Evolutionary conservation across 2,329 filamentous ascomycete genomes (phyloP).

Genomic region (Alternaria triticina): DNA sequence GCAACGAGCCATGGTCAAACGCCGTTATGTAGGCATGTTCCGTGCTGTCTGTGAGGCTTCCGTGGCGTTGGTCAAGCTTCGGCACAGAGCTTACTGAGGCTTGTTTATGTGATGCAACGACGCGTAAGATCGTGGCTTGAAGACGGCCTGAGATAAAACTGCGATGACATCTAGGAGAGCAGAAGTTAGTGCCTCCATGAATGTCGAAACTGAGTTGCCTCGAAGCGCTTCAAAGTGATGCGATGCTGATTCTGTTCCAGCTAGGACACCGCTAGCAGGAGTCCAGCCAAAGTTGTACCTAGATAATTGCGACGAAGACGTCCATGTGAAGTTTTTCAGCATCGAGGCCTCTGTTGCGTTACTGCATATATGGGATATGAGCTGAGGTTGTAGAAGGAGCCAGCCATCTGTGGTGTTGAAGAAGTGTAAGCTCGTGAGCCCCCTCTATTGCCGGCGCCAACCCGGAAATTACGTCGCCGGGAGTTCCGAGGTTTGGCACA

Average conservation of each 20-base stretch:
- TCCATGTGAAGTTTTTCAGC: neutral
- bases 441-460: neutral
- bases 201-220: neutral
- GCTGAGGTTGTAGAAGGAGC: neutral
- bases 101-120: neutral
- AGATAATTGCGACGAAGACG: neutral
- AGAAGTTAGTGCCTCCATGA: neutral
- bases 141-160: neutral
- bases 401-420: neutral
- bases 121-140: neutral
- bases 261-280: neutral
- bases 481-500: neutral
- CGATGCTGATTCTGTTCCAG: neutral
- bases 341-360: neutral
- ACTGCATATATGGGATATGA: neutral
- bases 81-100: conserved; percentile 1
- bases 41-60: neutral
- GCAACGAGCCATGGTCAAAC: neutral
- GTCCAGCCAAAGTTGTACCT: neutral
- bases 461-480: neutral
- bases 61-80: conserved; percentile 2
- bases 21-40: neutral
- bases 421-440: neutral
- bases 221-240: neutral
- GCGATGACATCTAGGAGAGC: neutral